A percentile compares a stretch with the other conserved stretches of the same genome.
Evolutionary conservation across 495 filamentous ascomycete genomes (phyloP).

Genomic region (Lasiosphaeriaceae sp.): DNA sequence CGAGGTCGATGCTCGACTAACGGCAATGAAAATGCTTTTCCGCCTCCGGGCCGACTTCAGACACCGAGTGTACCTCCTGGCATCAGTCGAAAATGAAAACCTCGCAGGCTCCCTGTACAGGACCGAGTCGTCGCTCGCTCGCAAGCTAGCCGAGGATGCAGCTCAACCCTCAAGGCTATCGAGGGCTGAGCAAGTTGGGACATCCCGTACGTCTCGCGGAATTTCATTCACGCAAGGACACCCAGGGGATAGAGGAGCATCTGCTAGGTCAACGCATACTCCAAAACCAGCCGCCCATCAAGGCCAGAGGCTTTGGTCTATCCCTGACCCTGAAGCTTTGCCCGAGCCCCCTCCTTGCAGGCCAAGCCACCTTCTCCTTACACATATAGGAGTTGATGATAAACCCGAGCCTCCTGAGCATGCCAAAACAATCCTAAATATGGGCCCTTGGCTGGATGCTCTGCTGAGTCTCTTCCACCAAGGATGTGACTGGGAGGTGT

Average conservation of each 20-base stretch:
- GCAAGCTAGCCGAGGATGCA: slow-evolving; percentile 48
- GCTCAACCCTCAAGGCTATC: slow-evolving; percentile 36
- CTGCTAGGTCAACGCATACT: slow-evolving; percentile 33
- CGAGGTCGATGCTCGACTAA: slow-evolving; percentile 68
- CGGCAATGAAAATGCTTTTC: slow-evolving; percentile 79
- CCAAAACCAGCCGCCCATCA: slow-evolving; percentile 29
- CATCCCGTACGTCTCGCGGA: slow-evolving; percentile 39
- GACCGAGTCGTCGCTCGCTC: slow-evolving; percentile 51
- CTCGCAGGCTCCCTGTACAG: slow-evolving; percentile 69
- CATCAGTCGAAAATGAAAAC: slow-evolving; percentile 62
- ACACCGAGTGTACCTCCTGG: slow-evolving; percentile 63
- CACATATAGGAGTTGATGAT: slow-evolving; percentile 10
- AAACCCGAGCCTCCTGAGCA: slow-evolving; percentile 14
- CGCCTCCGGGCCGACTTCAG: slow-evolving; percentile 77
- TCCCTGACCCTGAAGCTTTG: slow-evolving; percentile 48
- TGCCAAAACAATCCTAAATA: slow-evolving; percentile 49
- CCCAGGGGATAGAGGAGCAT: slow-evolving; percentile 28
- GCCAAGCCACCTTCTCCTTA: slow-evolving; percentile 43
- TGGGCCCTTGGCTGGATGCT: slow-evolving; percentile 71
- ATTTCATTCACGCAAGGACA: slow-evolving; percentile 46
- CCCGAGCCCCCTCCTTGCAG: slow-evolving; percentile 40
- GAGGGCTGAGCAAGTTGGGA: slow-evolving; percentile 30
- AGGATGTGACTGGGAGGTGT: slow-evolving; percentile 87
- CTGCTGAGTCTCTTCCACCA: slow-evolving; percentile 70
- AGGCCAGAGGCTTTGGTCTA: slow-evolving; percentile 47